Evolutionary conservation across 108 stramenopile species (phyloP), one percentile per base, ranked within the genome.

Genomic region (Nannochloropsis salina): DNA sequence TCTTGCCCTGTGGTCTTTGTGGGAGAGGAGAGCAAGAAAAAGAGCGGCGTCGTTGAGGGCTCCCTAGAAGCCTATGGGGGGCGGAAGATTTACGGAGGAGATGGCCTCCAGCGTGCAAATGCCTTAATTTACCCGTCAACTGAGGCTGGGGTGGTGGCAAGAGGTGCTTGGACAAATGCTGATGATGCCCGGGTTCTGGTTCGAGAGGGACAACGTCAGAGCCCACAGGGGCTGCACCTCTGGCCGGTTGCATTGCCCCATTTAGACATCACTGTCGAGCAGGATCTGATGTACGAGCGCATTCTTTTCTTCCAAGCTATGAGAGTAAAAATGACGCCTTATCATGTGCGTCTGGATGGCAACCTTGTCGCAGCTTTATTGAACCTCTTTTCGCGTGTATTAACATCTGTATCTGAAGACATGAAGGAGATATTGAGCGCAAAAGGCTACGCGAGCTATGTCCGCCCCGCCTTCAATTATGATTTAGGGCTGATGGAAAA

Each of bases 361-460:
- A 74, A 74, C n/a, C n/a, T 74, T n/a, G 61, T 74, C 15, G 61
- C 61, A n/a, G 61, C 61, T 74, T 74, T 74, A n/a, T n/a, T 74
- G 20, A 74, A n/a, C 61, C 8, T 74, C 4, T 74, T n/a, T 74
- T 74, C 61, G 4, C 20, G 61, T 3, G 61, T 74, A 1, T n/a
- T 74, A n/a, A 74, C 61, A 74, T 74, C n/a, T 8, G 20, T 74
- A 4, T 0, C 61, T n/a, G 61, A 74, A n/a, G 61, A 74, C 20
- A n/a, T n/a, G n/a, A n/a, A n/a, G 15, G 61, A n/a, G 3, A 74
- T 15, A 0, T n/a, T n/a, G n/a, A 74, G 61, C 61, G 61, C 20
- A 74, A 74, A n/a, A 74, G 61, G 4, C 3, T 1, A 31, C 31
- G 31, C 1, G 31, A 31, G 31, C 31, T 31, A 31, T 31, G 31